These are phyloP conservation scores for Nepenthes alata DNA, from an alignment of 179 eudicot species.

Conservation along the genomic window DNA sequence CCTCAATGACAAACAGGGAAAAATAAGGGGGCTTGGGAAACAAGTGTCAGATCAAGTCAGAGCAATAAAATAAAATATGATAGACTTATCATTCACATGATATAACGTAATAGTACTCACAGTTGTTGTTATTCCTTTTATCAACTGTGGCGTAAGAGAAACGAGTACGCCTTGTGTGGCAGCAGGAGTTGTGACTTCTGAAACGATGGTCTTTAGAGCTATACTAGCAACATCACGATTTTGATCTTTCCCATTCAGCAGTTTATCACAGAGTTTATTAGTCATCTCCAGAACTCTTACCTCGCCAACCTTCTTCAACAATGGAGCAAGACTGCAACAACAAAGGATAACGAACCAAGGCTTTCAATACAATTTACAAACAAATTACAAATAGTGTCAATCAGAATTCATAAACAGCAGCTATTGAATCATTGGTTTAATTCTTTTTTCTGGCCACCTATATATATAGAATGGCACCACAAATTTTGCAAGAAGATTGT, in stretches of 20 bases:
- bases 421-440: too few relatives aligned
- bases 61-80: too few relatives aligned
- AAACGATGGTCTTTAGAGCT: constrained; percentile 87
- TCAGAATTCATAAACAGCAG: too few relatives aligned
- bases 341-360: background rate
- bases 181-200: constrained; percentile 64
- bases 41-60: too few relatives aligned
- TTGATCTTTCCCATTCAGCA: constrained; percentile 78
- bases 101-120: constrained; percentile 33
- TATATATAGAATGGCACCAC: too few relatives aligned
- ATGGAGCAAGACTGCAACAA: constrained; percentile 65
- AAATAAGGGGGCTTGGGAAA: too few relatives aligned
- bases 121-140: constrained; percentile 51
- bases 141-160: constrained; percentile 68
- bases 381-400: background rate
- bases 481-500: too few relatives aligned
- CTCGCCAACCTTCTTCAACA: constrained; percentile 86
- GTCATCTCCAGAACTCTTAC: constrained; percentile 80
- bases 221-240: constrained; percentile 96
- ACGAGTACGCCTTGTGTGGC: constrained; percentile 60
- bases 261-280: constrained; percentile 65
- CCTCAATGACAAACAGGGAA: too few relatives aligned
- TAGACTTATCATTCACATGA: background rate
- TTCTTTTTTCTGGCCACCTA: too few relatives aligned
- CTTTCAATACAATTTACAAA: background rate